Conservation (phyloP, 768 basidiomycete genomes). For the Pleurotus eryngii region DNA sequence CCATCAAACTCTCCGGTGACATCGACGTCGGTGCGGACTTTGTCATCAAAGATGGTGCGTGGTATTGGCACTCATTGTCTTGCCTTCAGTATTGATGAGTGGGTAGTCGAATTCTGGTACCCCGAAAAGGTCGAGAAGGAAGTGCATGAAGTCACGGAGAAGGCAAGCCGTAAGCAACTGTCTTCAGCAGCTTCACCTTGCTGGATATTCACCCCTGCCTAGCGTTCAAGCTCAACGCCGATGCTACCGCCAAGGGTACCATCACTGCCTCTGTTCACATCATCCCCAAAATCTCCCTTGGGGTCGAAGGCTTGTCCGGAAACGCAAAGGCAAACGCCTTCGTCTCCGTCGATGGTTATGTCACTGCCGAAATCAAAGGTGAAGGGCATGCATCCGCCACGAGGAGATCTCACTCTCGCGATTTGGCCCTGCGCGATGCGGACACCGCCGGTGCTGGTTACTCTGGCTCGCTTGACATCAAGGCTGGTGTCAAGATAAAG, state of each 20-base stretch:
- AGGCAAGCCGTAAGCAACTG: background rate
- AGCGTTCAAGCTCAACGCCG: slow-evolving; percentile 5
- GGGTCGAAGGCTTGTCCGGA: background rate
- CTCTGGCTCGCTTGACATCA: background rate
- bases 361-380: slow-evolving; percentile 1
- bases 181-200: too few relatives aligned
- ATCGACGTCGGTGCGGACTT: background rate
- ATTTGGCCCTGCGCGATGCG: background rate
- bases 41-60: background rate
- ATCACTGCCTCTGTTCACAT: background rate
- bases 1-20: background rate
- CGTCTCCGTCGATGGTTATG: background rate
- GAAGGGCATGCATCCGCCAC: background rate
- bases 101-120: slow-evolving; percentile 7
- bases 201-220: background rate
- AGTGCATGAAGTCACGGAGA: background rate
- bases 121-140: background rate
- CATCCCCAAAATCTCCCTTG: slow-evolving; percentile 3
- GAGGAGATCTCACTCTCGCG: slow-evolving; percentile 2
- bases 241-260: background rate
- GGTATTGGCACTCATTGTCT: background rate
- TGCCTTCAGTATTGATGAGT: background rate
- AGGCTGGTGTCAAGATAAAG: slow-evolving; percentile 4
- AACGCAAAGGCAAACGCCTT: background rate
- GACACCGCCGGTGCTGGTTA: background rate